phyloP scores from a whole-genome alignment of 1,284 basidiomycete genomes.

The Ganoderma lingzhi region DNA sequence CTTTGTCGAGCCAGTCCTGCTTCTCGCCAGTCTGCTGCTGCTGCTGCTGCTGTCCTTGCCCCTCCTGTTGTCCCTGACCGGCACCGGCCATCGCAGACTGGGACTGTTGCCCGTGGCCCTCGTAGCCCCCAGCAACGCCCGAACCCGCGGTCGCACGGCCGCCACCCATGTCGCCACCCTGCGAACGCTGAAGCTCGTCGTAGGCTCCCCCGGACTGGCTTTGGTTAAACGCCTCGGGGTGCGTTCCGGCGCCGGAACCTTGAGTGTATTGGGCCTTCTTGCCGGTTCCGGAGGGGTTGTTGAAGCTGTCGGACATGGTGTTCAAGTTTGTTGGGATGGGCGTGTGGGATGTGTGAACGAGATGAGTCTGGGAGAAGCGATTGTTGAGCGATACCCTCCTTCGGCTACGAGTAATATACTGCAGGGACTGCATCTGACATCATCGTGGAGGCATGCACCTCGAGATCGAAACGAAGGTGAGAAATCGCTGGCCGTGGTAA shows the following conservation, averaged over 20 bases:
- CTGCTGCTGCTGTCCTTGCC: neutral
- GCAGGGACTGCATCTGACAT: neutral
- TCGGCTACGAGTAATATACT: neutral
- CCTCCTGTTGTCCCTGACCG: neutral
- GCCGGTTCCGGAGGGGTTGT: conserved; percentile 15
- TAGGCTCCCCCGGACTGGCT: conserved; percentile 28
- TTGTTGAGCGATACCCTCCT: neutral
- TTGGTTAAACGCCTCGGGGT: neutral
- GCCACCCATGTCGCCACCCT: conserved; percentile 32
- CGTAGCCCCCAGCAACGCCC: conserved; percentile 29
- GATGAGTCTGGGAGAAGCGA: neutral
- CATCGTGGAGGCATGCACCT: neutral
- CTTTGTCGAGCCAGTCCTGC: conserved; percentile 44
- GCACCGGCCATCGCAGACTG: conserved; percentile 5
- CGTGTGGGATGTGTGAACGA: neutral
- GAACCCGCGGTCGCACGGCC: conserved; percentile 30
- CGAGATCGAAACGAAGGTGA: neutral
- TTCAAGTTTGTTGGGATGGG: neutral
- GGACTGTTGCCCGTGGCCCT: conserved; percentile 15
- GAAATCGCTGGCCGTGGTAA: neutral
- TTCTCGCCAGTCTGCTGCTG: conserved; percentile 29
- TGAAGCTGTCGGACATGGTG: conserved; percentile 6
- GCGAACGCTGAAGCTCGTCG: conserved; percentile 25
- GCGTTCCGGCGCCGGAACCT: neutral
- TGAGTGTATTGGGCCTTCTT: neutral